Percentiles rank a stretch among this genome's conserved stretches.
Evolutionary conservation across 495 filamentous ascomycete genomes (phyloP).

Genomic region (Trichoderma gamsii): DNA sequence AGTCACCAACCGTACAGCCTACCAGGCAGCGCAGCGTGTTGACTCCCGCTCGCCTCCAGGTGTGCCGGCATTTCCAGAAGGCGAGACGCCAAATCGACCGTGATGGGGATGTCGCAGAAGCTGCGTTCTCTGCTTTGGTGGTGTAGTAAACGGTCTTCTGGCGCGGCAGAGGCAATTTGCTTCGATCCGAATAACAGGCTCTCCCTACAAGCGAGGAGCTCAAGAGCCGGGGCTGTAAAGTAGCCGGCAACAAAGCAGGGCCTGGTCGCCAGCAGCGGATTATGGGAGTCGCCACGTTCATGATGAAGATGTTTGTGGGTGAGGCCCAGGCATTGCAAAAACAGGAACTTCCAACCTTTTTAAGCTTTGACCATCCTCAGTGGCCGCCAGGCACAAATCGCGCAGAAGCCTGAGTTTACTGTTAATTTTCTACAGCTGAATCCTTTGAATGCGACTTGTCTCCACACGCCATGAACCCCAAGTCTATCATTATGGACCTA

Average conservation of each 20-base stretch:
- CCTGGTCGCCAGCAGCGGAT: not conserved
- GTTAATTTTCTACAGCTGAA: not conserved
- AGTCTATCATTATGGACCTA: too few species aligned
- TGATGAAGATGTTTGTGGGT: not conserved
- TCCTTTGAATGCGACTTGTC: not conserved
- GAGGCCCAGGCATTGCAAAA: not conserved
- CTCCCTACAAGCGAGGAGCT: not conserved
- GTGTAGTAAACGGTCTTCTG: not conserved
- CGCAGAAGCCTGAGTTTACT: not conserved
- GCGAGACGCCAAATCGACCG: not conserved
- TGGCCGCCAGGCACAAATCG: not conserved
- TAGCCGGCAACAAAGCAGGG: not conserved
- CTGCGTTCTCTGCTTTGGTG: not conserved
- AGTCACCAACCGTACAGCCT: conserved; percentile 42
- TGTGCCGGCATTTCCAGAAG: not conserved
- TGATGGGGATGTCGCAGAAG: not conserved
- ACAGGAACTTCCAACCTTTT: not conserved
- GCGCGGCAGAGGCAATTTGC: not conserved
- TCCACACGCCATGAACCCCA: not conserved
- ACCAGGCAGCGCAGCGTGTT: conserved; percentile 42
- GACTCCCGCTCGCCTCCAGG: conserved; percentile 36
- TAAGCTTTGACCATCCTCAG: not conserved
- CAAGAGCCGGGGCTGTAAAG: not conserved
- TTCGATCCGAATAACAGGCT: not conserved
- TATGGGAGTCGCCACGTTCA: not conserved